phyloP scores from a whole-genome alignment of 306 rosid genomes.

The Pachyrhizus erosus region DNA sequence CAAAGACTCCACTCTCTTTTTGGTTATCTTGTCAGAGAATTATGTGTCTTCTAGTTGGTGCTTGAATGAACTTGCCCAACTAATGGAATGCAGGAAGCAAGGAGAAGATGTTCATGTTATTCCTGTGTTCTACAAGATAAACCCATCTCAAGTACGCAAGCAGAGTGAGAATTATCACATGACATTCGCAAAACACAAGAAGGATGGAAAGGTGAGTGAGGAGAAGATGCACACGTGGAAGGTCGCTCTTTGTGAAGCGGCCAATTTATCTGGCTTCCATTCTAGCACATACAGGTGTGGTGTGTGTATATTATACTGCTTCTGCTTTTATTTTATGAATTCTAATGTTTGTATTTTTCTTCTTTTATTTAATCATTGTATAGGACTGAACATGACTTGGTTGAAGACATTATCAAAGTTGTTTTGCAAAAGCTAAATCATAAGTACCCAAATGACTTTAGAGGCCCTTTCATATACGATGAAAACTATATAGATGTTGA shows the following conservation, averaged over 20 bases:
- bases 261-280: constrained; percentile 24
- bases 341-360: too few relatives aligned
- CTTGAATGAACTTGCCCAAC: too few relatives aligned
- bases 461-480: too few relatives aligned
- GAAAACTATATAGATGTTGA: too few relatives aligned
- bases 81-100: too few relatives aligned
- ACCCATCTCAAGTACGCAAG: not conserved
- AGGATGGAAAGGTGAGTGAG: not conserved
- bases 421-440: too few relatives aligned
- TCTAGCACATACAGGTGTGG: not conserved
- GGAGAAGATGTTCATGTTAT: too few relatives aligned
- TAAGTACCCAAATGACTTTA: not conserved
- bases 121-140: constrained; percentile 28
- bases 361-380: too few relatives aligned
- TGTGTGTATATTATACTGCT: too few relatives aligned
- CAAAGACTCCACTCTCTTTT: not conserved
- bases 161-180: not conserved
- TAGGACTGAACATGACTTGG: too few relatives aligned
- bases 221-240: constrained; percentile 7
- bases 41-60: not conserved
- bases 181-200: not conserved
- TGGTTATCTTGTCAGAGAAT: constrained; percentile 31
- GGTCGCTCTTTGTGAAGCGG: not conserved
- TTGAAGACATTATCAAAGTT: too few relatives aligned
- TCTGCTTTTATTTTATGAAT: too few relatives aligned